Percentiles rank a stretch among this genome's conserved stretches.
These are phyloP conservation scores for Trichoderma simmonsii DNA, from an alignment of 2,329 filamentous ascomycete genomes.

Conservation along the genomic window DNA sequence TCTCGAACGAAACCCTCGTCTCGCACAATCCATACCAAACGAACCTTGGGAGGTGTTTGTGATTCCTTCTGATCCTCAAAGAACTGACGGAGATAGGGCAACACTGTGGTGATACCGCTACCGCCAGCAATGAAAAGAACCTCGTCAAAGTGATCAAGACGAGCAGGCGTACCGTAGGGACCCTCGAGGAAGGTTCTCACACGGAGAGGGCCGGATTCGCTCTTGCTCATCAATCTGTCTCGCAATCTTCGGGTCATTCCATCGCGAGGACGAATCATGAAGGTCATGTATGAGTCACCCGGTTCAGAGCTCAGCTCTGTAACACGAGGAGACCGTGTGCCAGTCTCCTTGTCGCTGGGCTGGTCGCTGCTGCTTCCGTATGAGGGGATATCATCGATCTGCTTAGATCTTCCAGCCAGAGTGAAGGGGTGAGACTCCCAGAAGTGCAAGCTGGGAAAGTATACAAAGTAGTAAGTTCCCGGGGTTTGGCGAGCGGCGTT, in stretches of 20 bases:
- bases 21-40: constrained; percentile 34
- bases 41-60: constrained; percentile 23
- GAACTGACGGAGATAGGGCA: constrained; percentile 32
- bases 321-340: constrained; percentile 11
- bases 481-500: constrained; percentile 31
- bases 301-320: neutral
- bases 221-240: constrained; percentile 21
- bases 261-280: constrained; percentile 37
- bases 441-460: constrained; percentile 33
- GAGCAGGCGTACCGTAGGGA: constrained; percentile 34
- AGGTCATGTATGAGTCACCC: constrained; percentile 28
- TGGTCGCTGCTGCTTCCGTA: constrained; percentile 14
- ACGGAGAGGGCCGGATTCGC: constrained; percentile 20
- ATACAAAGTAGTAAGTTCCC: constrained; percentile 41
- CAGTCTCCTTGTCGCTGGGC: constrained; percentile 23
- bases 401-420: constrained; percentile 27
- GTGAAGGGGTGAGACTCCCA: constrained; percentile 46
- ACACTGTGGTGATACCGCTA: constrained; percentile 36
- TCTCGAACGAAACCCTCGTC: constrained; percentile 31
- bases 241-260: constrained; percentile 35
- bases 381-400: neutral
- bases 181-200: constrained; percentile 36
- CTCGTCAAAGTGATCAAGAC: constrained; percentile 31
- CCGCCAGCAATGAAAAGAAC: constrained; percentile 38
- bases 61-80: constrained; percentile 19